Percentiles rank a stretch among this genome's conserved stretches.
These are phyloP conservation scores for Fistulinella prunicolor DNA, from an alignment of 768 basidiomycete genomes.

Conservation along the genomic window DNA sequence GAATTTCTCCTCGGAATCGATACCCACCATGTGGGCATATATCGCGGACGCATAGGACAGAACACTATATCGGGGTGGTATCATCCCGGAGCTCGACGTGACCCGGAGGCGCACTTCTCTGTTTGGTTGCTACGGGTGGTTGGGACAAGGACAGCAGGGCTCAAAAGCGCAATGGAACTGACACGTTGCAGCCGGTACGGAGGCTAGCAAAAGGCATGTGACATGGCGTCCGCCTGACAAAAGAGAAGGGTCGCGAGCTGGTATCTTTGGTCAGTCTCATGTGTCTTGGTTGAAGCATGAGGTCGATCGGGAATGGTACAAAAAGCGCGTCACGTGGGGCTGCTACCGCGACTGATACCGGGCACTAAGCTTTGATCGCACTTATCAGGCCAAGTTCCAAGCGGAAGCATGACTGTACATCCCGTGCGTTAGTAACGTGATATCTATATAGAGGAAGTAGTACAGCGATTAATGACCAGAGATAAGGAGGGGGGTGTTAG, in stretches of 20 bases:
- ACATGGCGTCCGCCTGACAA: conserved; percentile 16
- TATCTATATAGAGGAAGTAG: conserved; percentile 34
- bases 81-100: conserved; percentile 2
- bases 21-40: conserved; percentile 10
- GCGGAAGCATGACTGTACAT: conserved; percentile 16
- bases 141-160: conserved; percentile 1
- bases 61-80: conserved; percentile 13
- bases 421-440: conserved; percentile 23
- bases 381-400: conserved; percentile 19
- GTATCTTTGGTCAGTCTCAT: conserved; percentile 8
- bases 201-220: conserved; percentile 11
- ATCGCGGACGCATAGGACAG: conserved; percentile 2
- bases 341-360: not conserved
- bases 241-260: not conserved
- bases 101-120: not conserved
- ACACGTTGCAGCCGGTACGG: not conserved
- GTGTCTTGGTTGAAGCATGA: conserved; percentile 10
- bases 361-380: conserved; percentile 16
- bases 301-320: not conserved
- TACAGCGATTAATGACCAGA: conserved; percentile 29
- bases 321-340: conserved; percentile 14
- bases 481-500: conserved; percentile 28
- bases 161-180: not conserved
- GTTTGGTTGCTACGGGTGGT: conserved; percentile 11
- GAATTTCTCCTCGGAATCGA: not conserved